phyloP scores from a whole-genome alignment of 768 basidiomycete species.

The Phlebiopsis flavidoalba region DNA sequence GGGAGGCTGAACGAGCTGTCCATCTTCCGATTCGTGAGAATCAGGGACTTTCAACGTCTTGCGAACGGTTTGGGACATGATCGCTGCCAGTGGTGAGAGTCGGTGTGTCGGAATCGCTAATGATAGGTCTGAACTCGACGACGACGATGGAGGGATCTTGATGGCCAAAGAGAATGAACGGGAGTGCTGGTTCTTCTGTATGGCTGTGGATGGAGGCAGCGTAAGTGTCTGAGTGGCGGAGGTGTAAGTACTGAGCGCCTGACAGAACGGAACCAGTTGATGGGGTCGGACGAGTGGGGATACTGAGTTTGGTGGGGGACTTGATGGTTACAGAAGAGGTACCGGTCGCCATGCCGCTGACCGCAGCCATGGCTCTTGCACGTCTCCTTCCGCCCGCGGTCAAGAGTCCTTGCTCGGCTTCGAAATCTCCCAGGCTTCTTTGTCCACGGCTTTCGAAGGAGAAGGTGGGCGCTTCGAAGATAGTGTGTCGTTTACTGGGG shows the following conservation, averaged over 20 bases:
- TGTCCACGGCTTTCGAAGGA: slow-evolving; percentile 10
- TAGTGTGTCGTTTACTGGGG: slow-evolving; percentile 19
- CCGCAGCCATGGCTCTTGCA: slow-evolving; percentile 16
- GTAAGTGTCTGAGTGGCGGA: slow-evolving; percentile 51
- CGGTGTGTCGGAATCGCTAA: slow-evolving; percentile 54
- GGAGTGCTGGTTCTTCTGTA: slow-evolving; percentile 46
- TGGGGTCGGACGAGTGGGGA: slow-evolving; percentile 16
- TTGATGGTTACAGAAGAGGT: not conserved
- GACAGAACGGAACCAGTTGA: slow-evolving; percentile 34
- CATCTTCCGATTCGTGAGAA: slow-evolving; percentile 59
- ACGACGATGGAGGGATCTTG: slow-evolving; percentile 12
- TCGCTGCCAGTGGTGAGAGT: slow-evolving; percentile 63
- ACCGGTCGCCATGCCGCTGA: slow-evolving; percentile 5
- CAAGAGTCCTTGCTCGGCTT: slow-evolving; percentile 24
- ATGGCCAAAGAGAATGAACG: slow-evolving; percentile 57
- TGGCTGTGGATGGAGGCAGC: slow-evolving; percentile 57
- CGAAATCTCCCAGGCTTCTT: slow-evolving; percentile 26
- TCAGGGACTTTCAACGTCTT: slow-evolving; percentile 50
- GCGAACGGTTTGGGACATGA: slow-evolving; percentile 59
- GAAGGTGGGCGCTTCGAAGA: not conserved
- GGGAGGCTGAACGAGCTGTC: slow-evolving; percentile 64
- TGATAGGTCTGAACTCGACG: slow-evolving; percentile 22
- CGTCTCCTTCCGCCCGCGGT: slow-evolving; percentile 22
- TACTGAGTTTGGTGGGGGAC: not conserved
- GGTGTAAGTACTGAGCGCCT: slow-evolving; percentile 58